Evolutionary conservation across 2,329 filamentous ascomycete species (phyloP), one percentile per base, ranked within the genome.

Genomic region (Geosmithia flava): DNA sequence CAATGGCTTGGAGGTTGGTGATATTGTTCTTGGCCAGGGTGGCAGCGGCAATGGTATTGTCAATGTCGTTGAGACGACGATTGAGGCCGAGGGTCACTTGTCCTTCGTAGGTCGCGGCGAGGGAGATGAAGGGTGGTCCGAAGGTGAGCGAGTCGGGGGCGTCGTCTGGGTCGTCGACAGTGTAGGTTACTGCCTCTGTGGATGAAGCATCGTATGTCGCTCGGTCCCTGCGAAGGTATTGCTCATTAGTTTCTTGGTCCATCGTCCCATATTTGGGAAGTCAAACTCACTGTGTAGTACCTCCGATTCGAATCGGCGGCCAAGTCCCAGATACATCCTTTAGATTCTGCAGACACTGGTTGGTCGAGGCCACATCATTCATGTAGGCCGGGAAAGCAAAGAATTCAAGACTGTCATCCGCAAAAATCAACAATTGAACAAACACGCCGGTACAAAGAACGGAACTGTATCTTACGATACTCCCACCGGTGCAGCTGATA

Each of bases 221-320:
- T 4, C 75, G 68, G 53, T 78, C 75, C 37, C 53, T 53, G 41
- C 11, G 10, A 27, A 13, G 33, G 16, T 19, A 13, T 10, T 4
- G 20, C 27, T 40, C 15, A 20, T 47, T n/a, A 41, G 27, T 4
- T 19, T 20, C 27, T 3, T 20, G n/a, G n/a, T n/a, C n/a, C n/a
- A n/a, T n/a, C n/a, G n/a, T n/a, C n/a, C n/a, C n/a, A n/a, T n/a
- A n/a, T n/a, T n/a, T n/a, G n/a, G n/a, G n/a, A n/a, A n/a, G n/a
- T n/a, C n/a, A n/a, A n/a, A 42, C 51, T n/a, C 48, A 54, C 63
- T 78, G 74, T 1, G 75, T 78, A 0, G 75, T 79, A 2, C 75
- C 75, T n/a, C 76, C 76, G 48, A 79, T 76, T 46, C 75, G 64
- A 44, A 78, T 67, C 0, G 74, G 74, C 7, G 75, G 74, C 69